Evolutionary conservation across 495 filamentous ascomycete species (phyloP), one percentile per base, ranked within the genome.

Genomic region (Hypoxylon subgilvum): DNA sequence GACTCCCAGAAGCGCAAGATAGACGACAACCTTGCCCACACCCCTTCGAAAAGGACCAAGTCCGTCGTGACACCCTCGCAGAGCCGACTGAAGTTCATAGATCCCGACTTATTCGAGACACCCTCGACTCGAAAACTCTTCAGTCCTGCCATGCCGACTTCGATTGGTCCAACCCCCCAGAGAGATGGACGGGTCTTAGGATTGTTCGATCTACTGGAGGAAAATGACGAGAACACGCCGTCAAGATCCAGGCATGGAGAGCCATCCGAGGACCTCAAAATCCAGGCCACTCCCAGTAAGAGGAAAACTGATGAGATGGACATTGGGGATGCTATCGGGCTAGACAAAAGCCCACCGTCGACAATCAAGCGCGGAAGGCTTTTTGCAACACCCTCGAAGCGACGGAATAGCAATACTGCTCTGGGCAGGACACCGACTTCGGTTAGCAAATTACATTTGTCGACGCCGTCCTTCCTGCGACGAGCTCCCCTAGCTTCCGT

Each of bases 151-250:
- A 39, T 83, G 65, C 71, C 78, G 21, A 73, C 77, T 47, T 76
- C 71, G 30, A 75, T 97, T 58, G 92, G 92, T 5, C 92, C 92
- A 1, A 97, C 94, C 1, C 94, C 94, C 1, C 92, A 97, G 62
- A 88, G 88, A 54, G 89, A 96, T 70, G 94, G 94, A 9, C 84
- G 83, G 31, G 83, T 94, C 1, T 76, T 98, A 0, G 93, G 94
- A 3, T 72, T 98, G n/a, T 98, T 97, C 65, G 94, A 98, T 68
- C 78, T 92, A 21, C 79, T 96, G 4, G 82, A 83, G 17, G 82
- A 83, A 31, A 82, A 86, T 1, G 73, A 79, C 3, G 78, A 81
- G 8, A 79, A 72, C 35, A 73, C 71, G 1, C 74, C 78, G 0
- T 78, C 74, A 1, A 61, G 43, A 21, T 35, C 5, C 18, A 45